These are phyloP conservation scores for Haplographium delicatum DNA, from an alignment of 495 filamentous ascomycete species.

Conservation along the genomic window DNA sequence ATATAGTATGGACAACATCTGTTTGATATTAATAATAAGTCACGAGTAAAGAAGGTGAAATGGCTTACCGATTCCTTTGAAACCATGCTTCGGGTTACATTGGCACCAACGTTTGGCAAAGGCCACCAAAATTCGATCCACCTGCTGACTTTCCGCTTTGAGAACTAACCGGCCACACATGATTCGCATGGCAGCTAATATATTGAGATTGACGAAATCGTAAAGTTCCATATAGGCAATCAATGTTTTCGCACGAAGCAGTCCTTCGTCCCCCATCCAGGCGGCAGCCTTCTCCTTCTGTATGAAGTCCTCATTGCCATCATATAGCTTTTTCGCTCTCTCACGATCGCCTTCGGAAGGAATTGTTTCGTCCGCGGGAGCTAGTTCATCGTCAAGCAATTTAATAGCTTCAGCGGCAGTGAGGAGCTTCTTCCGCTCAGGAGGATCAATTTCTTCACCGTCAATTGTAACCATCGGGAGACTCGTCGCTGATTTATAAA, in stretches of 20 bases:
- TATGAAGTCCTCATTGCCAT: constrained; percentile 78
- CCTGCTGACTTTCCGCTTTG: constrained; percentile 92
- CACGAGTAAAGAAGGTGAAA: neutral
- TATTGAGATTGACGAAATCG: constrained; percentile 77
- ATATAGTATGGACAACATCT: constrained; percentile 97
- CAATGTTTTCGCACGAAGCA: constrained; percentile 58
- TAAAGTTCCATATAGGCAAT: constrained; percentile 90
- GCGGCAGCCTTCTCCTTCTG: constrained; percentile 72
- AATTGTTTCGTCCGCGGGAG: constrained; percentile 28
- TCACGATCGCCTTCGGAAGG: constrained; percentile 44
- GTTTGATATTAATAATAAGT: constrained; percentile 19
- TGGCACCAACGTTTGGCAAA: constrained; percentile 88
- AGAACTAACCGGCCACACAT: constrained; percentile 81
- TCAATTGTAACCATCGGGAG: constrained; percentile 46
- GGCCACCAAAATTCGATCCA: constrained; percentile 86
- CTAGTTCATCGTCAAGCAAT: constrained; percentile 42
- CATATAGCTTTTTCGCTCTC: constrained; percentile 74
- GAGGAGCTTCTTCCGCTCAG: constrained; percentile 1
- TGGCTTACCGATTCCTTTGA: constrained; percentile 79
- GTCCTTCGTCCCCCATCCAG: constrained; percentile 79
- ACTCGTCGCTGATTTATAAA: constrained; percentile 40
- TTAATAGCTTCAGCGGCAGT: constrained; percentile 27
- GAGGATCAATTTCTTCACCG: constrained; percentile 23
- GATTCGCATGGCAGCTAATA: constrained; percentile 70
- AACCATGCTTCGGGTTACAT: constrained; percentile 91